Conservation (phyloP, 805 yeast genomes). For the Nakazawaea wickerhamii region DNA sequence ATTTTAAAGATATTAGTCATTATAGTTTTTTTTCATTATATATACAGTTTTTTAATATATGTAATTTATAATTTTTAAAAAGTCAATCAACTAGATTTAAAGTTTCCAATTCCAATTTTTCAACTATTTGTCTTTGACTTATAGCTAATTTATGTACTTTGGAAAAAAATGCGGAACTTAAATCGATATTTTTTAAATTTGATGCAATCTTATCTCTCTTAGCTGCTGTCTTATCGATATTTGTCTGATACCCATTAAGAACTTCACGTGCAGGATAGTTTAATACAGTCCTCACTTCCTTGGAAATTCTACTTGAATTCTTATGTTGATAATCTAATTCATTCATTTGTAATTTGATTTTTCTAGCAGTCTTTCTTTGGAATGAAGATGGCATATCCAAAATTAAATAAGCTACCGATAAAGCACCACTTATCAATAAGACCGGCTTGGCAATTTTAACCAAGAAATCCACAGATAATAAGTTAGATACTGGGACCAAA, state of each 20-base stretch:
- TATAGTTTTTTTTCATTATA: no score
- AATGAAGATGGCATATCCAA: conserved; percentile 85
- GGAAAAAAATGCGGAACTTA: conserved; percentile 50
- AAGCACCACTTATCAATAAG: conserved; percentile 41
- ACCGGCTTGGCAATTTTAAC: conserved; percentile 51
- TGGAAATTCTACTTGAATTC: conserved; percentile 73
- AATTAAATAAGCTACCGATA: conserved; percentile 57
- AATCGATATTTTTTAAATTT: conserved; percentile 49
- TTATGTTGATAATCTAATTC: conserved; percentile 71
- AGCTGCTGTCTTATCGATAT: conserved; percentile 54
- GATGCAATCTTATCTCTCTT: conserved; percentile 52
- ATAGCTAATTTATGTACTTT: conserved; percentile 39
- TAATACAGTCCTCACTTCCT: conserved; percentile 78
- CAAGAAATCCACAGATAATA: conserved; percentile 33
- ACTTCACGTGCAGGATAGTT: conserved; percentile 81
- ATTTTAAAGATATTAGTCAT: no score
- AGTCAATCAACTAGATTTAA: conserved; percentile 35
- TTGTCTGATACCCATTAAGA: conserved; percentile 58
- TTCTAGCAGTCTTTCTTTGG: conserved; percentile 74
- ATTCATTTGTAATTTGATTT: conserved; percentile 56
- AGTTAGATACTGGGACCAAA: conserved; percentile 29
- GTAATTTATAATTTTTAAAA: no score
- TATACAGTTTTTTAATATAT: no score
- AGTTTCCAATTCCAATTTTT: conserved; percentile 38
- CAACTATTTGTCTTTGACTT: conserved; percentile 36